phyloP scores from a whole-genome alignment of 2,329 filamentous ascomycete species.

The Fusarium sp. region DNA sequence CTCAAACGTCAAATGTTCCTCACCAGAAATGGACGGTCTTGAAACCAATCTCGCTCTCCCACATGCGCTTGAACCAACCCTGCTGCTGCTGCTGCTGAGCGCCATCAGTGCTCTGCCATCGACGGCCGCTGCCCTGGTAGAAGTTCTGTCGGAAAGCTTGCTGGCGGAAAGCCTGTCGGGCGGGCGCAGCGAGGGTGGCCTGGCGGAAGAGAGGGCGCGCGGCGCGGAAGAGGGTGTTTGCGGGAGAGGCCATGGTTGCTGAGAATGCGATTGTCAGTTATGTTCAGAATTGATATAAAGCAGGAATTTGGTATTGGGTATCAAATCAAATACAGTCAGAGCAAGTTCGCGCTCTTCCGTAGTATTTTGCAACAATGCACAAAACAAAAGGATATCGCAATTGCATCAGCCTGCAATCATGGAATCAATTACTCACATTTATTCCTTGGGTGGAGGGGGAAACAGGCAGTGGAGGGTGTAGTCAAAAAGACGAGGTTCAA shows the following conservation, averaged over 20 bases:
- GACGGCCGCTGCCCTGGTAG: constrained; percentile 57
- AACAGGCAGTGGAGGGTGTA: neutral
- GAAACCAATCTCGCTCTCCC: constrained; percentile 83
- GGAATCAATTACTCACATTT: constrained; percentile 23
- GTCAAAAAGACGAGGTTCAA: constrained; percentile 27
- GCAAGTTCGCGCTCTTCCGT: constrained; percentile 2
- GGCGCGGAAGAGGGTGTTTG: constrained; percentile 65
- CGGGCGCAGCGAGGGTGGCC: constrained; percentile 64
- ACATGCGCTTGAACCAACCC: constrained; percentile 80
- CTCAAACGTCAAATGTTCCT: constrained; percentile 9
- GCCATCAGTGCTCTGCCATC: constrained; percentile 78
- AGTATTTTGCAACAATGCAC: constrained; percentile 5
- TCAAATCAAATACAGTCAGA: constrained; percentile 12
- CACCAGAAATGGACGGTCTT: constrained; percentile 99
- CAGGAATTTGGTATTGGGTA: neutral
- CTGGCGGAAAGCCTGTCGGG: constrained; percentile 67
- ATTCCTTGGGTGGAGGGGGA: constrained; percentile 14
- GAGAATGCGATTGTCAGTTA: constrained; percentile 17
- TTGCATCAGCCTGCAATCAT: neutral
- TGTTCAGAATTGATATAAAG: constrained; percentile 10
- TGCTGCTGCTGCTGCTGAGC: constrained; percentile 59
- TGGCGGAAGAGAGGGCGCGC: constrained; percentile 69
- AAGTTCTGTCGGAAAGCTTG: constrained; percentile 59
- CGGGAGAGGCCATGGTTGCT: constrained; percentile 60
- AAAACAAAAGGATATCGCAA: constrained; percentile 4